These are phyloP conservation scores for Zalerion maritima DNA, from an alignment of 495 filamentous ascomycete species.

Conservation along the genomic window DNA sequence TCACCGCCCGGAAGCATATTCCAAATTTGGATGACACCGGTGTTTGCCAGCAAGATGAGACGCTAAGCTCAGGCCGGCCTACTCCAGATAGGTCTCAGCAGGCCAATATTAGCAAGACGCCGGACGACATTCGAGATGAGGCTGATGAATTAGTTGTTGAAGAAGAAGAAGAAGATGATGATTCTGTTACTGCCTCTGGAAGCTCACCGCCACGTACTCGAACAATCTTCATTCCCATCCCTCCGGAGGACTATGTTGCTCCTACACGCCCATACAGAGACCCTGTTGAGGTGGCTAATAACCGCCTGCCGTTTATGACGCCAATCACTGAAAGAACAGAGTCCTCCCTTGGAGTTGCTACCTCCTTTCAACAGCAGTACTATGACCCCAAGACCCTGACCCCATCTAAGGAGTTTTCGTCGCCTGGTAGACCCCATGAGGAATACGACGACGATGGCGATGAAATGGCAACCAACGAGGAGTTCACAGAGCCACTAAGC, in stretches of 20 bases:
- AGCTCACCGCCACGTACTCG: slow-evolving; percentile 24
- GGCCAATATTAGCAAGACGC: slow-evolving; percentile 19
- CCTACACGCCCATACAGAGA: slow-evolving; percentile 64
- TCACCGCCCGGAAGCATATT: slow-evolving; percentile 59
- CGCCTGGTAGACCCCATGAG: too few species aligned
- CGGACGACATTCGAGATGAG: slow-evolving; percentile 16
- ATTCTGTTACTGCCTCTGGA: slow-evolving; percentile 9
- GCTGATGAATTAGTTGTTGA: slow-evolving; percentile 7
- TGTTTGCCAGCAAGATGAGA: slow-evolving; percentile 6
- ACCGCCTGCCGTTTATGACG: slow-evolving; percentile 91
- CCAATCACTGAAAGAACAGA: slow-evolving; percentile 94
- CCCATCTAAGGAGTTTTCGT: slow-evolving; percentile 15
- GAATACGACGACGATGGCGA: slow-evolving; percentile 26
- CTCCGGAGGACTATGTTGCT: slow-evolving; percentile 72
- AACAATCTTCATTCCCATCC: slow-evolving; percentile 46
- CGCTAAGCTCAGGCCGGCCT: too few species aligned
- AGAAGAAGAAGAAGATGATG: slow-evolving; percentile 12
- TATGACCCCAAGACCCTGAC: slow-evolving; percentile 11
- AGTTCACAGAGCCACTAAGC: slow-evolving; percentile 42
- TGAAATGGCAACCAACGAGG: slow-evolving; percentile 21
- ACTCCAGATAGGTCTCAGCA: slow-evolving; percentile 13
- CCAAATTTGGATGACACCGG: slow-evolving; percentile 30
- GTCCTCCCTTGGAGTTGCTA: slow-evolving; percentile 55
- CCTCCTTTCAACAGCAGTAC: slow-evolving; percentile 37
- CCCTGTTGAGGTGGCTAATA: slow-evolving; percentile 61